Evolutionary conservation across 2,329 filamentous ascomycete species (phyloP).

Genomic region (Stagonosporopsis cucurbitacearum): DNA sequence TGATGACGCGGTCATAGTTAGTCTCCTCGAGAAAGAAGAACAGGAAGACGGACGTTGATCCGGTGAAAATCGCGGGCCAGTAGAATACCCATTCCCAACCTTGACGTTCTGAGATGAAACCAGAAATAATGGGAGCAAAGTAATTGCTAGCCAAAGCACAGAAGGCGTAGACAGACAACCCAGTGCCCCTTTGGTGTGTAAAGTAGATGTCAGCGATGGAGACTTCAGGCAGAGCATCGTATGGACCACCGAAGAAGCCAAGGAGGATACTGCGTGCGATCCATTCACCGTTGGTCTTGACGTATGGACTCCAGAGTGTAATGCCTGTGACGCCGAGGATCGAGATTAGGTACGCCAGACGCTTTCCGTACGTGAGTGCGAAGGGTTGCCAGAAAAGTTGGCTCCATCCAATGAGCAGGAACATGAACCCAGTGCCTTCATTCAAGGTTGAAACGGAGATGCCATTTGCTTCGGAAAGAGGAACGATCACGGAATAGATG

Average conservation of each 20-base stretch:
- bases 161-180: constrained; percentile 44
- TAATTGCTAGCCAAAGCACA: constrained; percentile 45
- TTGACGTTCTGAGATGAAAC: constrained; percentile 46
- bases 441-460: constrained; percentile 55
- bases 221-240: constrained; percentile 58
- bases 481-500: constrained; percentile 59
- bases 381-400: constrained; percentile 61
- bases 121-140: constrained; percentile 46
- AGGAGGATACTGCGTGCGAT: constrained; percentile 56
- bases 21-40: constrained; percentile 69
- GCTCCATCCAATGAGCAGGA: constrained; percentile 60
- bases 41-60: constrained; percentile 57
- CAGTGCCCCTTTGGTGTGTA: constrained; percentile 43
- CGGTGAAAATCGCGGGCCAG: constrained; percentile 63
- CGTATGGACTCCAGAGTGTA: constrained; percentile 54
- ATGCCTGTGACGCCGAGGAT: constrained; percentile 50
- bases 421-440: constrained; percentile 60
- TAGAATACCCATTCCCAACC: constrained; percentile 51
- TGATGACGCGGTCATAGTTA: constrained; percentile 56
- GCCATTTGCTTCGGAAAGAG: constrained; percentile 56
- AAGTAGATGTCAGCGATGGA: constrained; percentile 53
- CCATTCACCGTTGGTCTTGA: constrained; percentile 55
- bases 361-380: constrained; percentile 60
- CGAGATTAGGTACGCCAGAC: constrained; percentile 56
- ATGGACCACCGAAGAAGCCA: constrained; percentile 57